These are phyloP conservation scores for Earliella scabrosa DNA, from an alignment of 1,284 basidiomycete genomes.

Conservation along the genomic window DNA sequence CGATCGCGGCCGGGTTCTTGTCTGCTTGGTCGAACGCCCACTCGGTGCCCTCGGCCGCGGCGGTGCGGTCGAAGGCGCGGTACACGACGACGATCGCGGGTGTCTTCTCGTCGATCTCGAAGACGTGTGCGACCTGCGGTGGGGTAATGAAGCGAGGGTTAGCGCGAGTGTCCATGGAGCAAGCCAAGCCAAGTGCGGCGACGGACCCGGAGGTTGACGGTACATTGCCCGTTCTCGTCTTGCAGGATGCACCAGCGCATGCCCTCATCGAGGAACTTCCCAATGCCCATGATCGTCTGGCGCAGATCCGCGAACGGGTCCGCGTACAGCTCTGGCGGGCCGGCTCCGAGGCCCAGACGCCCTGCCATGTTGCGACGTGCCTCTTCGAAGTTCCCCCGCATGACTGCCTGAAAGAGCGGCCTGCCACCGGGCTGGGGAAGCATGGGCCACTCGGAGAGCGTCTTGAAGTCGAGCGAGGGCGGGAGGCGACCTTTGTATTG, in stretches of 20 bases:
- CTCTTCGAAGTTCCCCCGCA: constrained; percentile 18
- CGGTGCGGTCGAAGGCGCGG: constrained; percentile 22
- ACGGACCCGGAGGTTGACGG: constrained; percentile 36
- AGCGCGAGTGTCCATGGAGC: background rate
- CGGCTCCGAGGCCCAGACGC: background rate
- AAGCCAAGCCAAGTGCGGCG: background rate
- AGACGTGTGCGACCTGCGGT: constrained; percentile 35
- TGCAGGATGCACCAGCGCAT: constrained; percentile 28
- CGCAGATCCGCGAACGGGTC: constrained; percentile 41
- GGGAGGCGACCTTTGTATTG: constrained; percentile 25
- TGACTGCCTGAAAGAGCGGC: no score
- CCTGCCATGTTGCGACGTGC: background rate
- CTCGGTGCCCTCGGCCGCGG: constrained; percentile 1
- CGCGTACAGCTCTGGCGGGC: constrained; percentile 5
- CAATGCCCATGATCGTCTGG: constrained; percentile 37
- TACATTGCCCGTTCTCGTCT: constrained; percentile 29
- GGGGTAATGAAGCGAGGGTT: background rate
- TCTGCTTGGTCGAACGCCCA: constrained; percentile 10
- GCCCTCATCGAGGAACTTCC: constrained; percentile 30
- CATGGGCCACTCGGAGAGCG: constrained; percentile 19
- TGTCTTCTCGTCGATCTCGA: constrained; percentile 28
- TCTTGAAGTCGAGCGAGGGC: constrained; percentile 20
- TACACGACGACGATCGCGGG: constrained; percentile 39
- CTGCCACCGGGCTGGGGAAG: no score
- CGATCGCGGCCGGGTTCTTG: background rate